Evolutionary conservation across 2,329 filamentous ascomycete genomes (phyloP).

Genomic region (Neonectria sp.): DNA sequence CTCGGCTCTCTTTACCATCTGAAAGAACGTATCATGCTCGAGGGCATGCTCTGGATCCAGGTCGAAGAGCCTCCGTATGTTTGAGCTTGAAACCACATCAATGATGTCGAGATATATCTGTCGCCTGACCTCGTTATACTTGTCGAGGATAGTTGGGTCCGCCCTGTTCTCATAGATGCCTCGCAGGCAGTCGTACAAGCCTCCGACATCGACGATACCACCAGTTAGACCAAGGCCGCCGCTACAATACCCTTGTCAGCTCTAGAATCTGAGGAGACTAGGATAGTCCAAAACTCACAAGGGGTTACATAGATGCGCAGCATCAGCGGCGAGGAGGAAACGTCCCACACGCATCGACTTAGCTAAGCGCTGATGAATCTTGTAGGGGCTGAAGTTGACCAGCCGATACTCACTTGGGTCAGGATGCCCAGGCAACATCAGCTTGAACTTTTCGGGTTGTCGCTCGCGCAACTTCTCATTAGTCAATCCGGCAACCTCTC

Average conservation of each 20-base stretch:
- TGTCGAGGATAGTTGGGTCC: constrained; percentile 28
- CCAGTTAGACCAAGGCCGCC: constrained; percentile 76
- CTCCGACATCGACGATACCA: constrained; percentile 75
- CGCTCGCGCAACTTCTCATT: constrained; percentile 67
- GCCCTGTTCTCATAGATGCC: constrained; percentile 25
- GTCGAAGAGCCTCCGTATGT: constrained; percentile 19
- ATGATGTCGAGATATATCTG: constrained; percentile 28
- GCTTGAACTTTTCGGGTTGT: constrained; percentile 68
- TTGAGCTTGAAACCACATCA: constrained; percentile 24
- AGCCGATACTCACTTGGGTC: constrained; percentile 61
- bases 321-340: constrained; percentile 72
- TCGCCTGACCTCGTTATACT: constrained; percentile 22
- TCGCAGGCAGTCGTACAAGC: constrained; percentile 71
- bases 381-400: constrained; percentile 71
- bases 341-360: constrained; percentile 70
- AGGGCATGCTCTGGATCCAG: constrained; percentile 20
- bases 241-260: constrained; percentile 39
- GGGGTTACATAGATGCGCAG: constrained; percentile 70
- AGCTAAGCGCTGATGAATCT: constrained; percentile 73
- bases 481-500: constrained; percentile 68
- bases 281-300: constrained; percentile 38
- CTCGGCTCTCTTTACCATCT: constrained; percentile 26
- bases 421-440: constrained; percentile 31
- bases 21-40: constrained; percentile 26
- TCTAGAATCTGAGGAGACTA: neutral